Evolutionary conservation across 1,139 yeast genomes (phyloP).

Genomic region (Candida buenavistaensis): DNA sequence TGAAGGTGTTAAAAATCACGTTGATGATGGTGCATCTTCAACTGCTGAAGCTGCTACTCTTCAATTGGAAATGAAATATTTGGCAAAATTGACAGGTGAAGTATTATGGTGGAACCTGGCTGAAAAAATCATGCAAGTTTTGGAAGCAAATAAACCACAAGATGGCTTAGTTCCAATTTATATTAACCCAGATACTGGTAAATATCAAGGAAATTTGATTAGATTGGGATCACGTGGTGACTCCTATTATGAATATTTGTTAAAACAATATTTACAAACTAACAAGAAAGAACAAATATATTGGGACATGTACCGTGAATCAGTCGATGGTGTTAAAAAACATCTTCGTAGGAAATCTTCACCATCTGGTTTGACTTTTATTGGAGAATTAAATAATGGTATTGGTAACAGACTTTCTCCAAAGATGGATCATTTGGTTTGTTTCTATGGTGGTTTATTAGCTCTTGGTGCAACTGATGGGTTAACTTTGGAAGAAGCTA

Average conservation of each 20-base stretch:
- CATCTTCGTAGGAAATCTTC: conserved; percentile 60
- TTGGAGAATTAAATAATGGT: conserved; percentile 81
- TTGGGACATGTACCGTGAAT: conserved; percentile 72
- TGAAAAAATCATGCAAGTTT: conserved; percentile 67
- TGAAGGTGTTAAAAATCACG: conserved; percentile 60
- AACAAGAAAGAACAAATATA: conserved; percentile 59
- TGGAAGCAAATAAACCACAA: conserved; percentile 56
- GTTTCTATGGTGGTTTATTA: conserved; percentile 88
- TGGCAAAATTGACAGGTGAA: conserved; percentile 81
- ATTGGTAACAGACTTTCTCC: conserved; percentile 57
- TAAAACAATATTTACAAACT: conserved; percentile 86
- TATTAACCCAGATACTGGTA: conserved; percentile 73
- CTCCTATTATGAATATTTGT: conserved; percentile 85
- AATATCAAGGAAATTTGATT: conserved; percentile 62
- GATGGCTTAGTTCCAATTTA: conserved; percentile 85
- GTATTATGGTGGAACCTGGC: conserved; percentile 72
- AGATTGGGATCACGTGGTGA: conserved; percentile 91
- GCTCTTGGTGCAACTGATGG: conserved; percentile 90
- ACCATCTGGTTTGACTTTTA: conserved; percentile 64
- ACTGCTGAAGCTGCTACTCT: conserved; percentile 91
- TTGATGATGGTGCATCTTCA: conserved; percentile 65
- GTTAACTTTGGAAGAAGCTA: conserved; percentile 44
- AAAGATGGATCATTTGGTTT: conserved; percentile 93
- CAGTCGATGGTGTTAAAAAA: conserved; percentile 68
- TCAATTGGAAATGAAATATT: conserved; percentile 85